A percentile compares a stretch with the other conserved stretches of the same genome.
These are phyloP conservation scores for Aphanocladium album DNA, from an alignment of 2,329 filamentous ascomycete genomes.

Conservation along the genomic window DNA sequence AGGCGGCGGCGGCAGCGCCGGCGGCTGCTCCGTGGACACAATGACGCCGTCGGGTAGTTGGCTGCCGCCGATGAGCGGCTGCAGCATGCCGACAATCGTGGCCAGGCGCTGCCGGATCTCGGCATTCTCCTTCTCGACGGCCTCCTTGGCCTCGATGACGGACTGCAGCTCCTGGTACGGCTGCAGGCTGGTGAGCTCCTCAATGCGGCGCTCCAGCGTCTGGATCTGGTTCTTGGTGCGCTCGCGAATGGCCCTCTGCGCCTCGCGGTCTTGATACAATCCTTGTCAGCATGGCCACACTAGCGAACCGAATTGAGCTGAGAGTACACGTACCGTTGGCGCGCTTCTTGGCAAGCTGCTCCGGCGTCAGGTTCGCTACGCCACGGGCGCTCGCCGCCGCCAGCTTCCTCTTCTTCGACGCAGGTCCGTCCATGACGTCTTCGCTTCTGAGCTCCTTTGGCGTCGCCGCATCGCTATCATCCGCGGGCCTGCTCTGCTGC, in stretches of 20 bases:
- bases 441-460: background rate
- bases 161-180: conserved; percentile 80
- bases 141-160: conserved; percentile 69
- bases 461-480: conserved; percentile 4
- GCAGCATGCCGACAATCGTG: conserved; percentile 58
- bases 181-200: conserved; percentile 71
- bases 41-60: background rate
- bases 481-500: background rate
- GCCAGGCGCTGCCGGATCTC: conserved; percentile 68
- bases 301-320: background rate
- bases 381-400: conserved; percentile 42
- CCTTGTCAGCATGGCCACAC: background rate
- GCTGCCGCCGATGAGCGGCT: conserved; percentile 45
- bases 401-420: conserved; percentile 41
- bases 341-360: conserved; percentile 66
- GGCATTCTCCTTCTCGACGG: conserved; percentile 71
- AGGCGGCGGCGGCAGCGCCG: too few species aligned
- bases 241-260: conserved; percentile 78
- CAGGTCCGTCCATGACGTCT: background rate
- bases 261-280: conserved; percentile 64
- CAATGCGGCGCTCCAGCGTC: conserved; percentile 63
- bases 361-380: conserved; percentile 63
- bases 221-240: conserved; percentile 79
- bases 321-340: conserved; percentile 50
- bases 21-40: background rate